phyloP scores from a whole-genome alignment of 2,329 filamentous ascomycete genomes.

The Aspergillus pseudoterreus region DNA sequence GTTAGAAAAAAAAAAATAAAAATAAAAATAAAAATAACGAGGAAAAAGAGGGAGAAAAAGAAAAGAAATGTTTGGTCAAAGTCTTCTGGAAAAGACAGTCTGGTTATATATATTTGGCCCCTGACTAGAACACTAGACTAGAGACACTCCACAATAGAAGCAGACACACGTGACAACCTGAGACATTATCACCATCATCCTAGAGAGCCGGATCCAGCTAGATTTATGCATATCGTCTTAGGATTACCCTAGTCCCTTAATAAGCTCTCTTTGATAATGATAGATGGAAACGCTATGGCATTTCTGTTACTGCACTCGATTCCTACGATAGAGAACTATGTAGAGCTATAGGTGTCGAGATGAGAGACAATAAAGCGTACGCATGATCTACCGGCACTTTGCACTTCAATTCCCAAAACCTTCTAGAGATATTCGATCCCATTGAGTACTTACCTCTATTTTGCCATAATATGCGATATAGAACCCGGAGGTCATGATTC shows the following conservation, averaged over 20 bases:
- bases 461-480: too few species aligned
- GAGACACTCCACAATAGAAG: neutral
- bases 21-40: too few species aligned
- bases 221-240: neutral
- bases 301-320: neutral
- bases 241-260: neutral
- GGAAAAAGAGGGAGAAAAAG: too few species aligned
- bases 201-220: neutral
- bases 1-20: too few species aligned
- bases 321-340: constrained; percentile 1
- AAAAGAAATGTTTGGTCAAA: too few species aligned
- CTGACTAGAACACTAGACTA: too few species aligned
- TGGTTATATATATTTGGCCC: too few species aligned
- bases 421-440: too few species aligned
- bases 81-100: too few species aligned
- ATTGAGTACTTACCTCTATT: too few species aligned
- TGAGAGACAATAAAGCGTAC: neutral
- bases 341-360: neutral
- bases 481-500: neutral
- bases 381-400: neutral
- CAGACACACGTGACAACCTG: neutral
- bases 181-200: neutral
- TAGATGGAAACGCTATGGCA: neutral
- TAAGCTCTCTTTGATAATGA: neutral
- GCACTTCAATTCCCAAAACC: neutral